These are phyloP conservation scores for Xylaria sp. DNA, from an alignment of 2,329 filamentous ascomycete genomes.

Conservation along the genomic window DNA sequence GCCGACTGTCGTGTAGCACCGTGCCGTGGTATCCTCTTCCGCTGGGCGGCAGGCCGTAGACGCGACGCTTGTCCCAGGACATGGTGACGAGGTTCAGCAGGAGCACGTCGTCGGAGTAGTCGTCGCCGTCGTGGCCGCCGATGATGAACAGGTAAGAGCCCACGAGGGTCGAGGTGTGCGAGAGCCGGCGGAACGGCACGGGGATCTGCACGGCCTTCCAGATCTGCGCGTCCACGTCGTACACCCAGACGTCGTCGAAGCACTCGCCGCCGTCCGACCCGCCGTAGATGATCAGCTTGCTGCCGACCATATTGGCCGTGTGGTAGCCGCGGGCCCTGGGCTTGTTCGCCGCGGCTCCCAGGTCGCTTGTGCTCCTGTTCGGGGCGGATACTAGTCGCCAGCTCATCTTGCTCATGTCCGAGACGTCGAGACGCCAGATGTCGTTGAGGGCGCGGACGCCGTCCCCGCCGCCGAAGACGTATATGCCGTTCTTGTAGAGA, in stretches of 20 bases:
- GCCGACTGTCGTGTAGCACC: slow-evolving; percentile 71
- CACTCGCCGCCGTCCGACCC: slow-evolving; percentile 77
- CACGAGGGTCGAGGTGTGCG: slow-evolving; percentile 75
- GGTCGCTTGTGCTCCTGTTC: slow-evolving; percentile 35
- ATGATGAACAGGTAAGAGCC: slow-evolving; percentile 77
- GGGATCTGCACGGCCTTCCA: slow-evolving; percentile 71
- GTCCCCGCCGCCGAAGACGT: slow-evolving; percentile 77
- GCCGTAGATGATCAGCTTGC: slow-evolving; percentile 77
- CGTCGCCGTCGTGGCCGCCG: slow-evolving; percentile 74
- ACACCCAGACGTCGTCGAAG: slow-evolving; percentile 79
- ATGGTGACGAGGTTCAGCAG: slow-evolving; percentile 76
- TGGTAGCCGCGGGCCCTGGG: slow-evolving; percentile 76
- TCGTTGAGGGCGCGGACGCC: slow-evolving; percentile 76
- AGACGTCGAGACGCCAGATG: slow-evolving; percentile 77
- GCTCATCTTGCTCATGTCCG: slow-evolving; percentile 72
- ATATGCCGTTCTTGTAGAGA: slow-evolving; percentile 75
- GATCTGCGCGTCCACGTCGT: slow-evolving; percentile 69
- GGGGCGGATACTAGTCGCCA: slow-evolving; percentile 71
- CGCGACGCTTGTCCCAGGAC: slow-evolving; percentile 75
- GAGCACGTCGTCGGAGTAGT: slow-evolving; percentile 75
- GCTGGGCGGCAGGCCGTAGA: slow-evolving; percentile 71
- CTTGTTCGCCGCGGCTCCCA: slow-evolving; percentile 45
- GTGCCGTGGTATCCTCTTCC: slow-evolving; percentile 74
- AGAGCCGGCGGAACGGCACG: slow-evolving; percentile 70
- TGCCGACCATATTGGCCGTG: slow-evolving; percentile 77